Evolutionary conservation across 2,329 filamentous ascomycete genomes (phyloP).

Genomic region (Pseudogymnoascus verrucosus): DNA sequence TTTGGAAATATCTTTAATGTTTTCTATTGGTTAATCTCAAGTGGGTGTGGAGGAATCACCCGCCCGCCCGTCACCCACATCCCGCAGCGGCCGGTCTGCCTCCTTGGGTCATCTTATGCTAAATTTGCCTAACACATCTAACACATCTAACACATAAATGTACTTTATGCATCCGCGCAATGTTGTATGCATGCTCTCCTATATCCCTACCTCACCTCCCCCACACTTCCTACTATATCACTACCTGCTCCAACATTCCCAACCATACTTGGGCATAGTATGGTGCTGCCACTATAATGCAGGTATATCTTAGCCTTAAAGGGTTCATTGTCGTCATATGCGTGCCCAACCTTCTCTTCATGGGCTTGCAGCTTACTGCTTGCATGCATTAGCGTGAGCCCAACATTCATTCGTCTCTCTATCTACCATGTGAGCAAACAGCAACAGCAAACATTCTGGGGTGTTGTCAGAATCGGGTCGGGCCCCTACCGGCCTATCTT

Average conservation of each 20-base stretch:
- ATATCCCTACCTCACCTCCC: constrained; percentile 2
- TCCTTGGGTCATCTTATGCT: neutral
- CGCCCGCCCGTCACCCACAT: neutral
- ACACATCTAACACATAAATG: neutral
- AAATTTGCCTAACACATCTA: neutral
- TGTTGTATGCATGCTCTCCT: neutral
- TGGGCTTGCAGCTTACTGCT: neutral
- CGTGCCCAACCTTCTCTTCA: neutral
- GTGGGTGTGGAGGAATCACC: neutral
- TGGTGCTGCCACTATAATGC: neutral
- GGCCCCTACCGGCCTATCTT: neutral
- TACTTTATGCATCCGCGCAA: neutral
- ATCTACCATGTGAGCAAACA: neutral
- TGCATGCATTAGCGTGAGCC: neutral
- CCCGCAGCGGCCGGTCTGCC: neutral
- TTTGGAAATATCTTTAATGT: neutral
- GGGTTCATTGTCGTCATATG: neutral
- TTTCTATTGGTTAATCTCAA: neutral
- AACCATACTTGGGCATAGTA: neutral
- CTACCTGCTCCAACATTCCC: neutral
- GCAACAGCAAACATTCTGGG: neutral
- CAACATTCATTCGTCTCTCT: neutral
- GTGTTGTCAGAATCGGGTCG: neutral
- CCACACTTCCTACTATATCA: neutral
- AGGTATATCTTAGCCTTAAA: neutral